phyloP scores from a whole-genome alignment of 2,329 filamentous ascomycete genomes.

The Ophiostoma sp. region DNA sequence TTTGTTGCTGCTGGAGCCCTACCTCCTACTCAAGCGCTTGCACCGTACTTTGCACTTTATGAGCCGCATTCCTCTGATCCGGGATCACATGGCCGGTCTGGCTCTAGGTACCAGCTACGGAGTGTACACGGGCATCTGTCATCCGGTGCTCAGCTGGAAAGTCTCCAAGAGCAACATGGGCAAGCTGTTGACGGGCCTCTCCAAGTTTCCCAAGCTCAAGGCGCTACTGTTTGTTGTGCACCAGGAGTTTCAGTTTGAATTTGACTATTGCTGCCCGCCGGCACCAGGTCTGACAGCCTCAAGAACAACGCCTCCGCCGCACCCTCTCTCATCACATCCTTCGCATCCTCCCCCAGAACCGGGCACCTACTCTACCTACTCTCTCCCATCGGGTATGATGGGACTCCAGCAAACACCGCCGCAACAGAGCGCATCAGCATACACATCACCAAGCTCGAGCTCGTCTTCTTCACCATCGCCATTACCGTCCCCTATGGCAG shows the following conservation, averaged over 20 bases:
- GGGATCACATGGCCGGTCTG: constrained; percentile 43
- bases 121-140: constrained; percentile 47
- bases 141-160: constrained; percentile 48
- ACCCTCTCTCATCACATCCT: not conserved
- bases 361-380: constrained; percentile 2
- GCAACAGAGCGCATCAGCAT: constrained; percentile 4
- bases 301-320: not conserved
- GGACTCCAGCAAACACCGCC: not conserved
- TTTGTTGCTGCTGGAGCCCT: constrained; percentile 50
- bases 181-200: constrained; percentile 44
- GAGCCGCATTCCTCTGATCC: constrained; percentile 47
- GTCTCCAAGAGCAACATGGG: constrained; percentile 47
- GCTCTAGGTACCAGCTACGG: constrained; percentile 50
- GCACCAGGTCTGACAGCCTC: not conserved
- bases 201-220: constrained; percentile 44
- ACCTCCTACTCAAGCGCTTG: constrained; percentile 49
- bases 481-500: constrained; percentile 1
- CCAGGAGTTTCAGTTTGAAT: constrained; percentile 51
- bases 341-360: not conserved
- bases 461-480: not conserved
- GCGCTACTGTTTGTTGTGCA: constrained; percentile 49
- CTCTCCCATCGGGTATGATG: not conserved
- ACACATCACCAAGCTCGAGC: not conserved
- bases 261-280: constrained; percentile 37
- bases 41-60: constrained; percentile 49